Base-by-base conservation (phyloP, 768 basidiomycete genomes). In the Kondoa malvinella region DNA sequence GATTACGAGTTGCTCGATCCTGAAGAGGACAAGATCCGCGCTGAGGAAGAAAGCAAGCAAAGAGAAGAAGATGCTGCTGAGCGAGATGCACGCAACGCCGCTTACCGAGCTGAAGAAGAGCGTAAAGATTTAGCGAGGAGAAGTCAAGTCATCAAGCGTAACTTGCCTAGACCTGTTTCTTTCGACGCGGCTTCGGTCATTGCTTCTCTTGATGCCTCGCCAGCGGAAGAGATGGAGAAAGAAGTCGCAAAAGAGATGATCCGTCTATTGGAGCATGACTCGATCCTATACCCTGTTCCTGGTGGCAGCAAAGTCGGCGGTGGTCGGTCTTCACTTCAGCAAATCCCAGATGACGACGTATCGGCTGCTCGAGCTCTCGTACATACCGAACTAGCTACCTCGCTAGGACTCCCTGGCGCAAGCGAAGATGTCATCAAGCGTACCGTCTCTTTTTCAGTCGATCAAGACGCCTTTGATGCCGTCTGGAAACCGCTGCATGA, bases 1-100 rank as follows among this genome's bases (percentile, higher is more conserved):
- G 94, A 97, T 77, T 97, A 96, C 73, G 92, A 97, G 78, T 79
- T 99, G 59, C 82, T 92, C 57, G 85, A 94, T 8, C 89, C 89
- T 1, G 92, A 94, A 72, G 88, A 90, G 21, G 88, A 90, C 65
- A 50, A 50, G 40, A 50, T 50, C 40, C 8, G 40, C 8, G 87
- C 83, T 14, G 82, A 80, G 12, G 81, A 77, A 1, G 79, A 76
- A 27, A 77, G 75, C 0, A 80, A 78, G 34, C 75, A 17, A 33
- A 65, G 58, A 67, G 31, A 12, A 14, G 91, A 96, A 77, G 95
- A 99, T 77, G 92, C 92, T 0, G 87, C 92, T 1, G 92, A 94
- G 75, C 81, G 92, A 16, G 94, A 97, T 76, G 87, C 86, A 1
- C 81, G 83, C 67, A 73, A 87, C 58, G 83, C 81, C 74, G 81